phyloP scores from a whole-genome alignment of 805 yeast species.

The Ascoidea rubescens region DNA sequence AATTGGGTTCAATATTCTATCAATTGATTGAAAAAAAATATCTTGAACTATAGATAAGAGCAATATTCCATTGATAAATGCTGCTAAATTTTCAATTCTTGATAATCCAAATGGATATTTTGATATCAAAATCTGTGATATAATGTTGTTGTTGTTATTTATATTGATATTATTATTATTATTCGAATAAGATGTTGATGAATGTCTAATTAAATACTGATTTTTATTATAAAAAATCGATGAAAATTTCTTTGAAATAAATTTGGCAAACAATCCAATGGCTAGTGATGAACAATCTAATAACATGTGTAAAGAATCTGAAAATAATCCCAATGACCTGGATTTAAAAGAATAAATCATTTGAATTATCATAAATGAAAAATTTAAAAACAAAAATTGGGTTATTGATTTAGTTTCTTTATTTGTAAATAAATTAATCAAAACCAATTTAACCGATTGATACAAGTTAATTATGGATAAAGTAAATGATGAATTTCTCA shows the following conservation, averaged over 20 bases:
- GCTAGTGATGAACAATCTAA: slow-evolving; percentile 85
- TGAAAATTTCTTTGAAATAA: slow-evolving; percentile 34
- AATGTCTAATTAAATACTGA: not conserved
- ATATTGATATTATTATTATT: not conserved
- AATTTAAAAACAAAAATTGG: slow-evolving; percentile 70
- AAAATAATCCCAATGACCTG: slow-evolving; percentile 77
- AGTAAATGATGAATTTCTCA: not conserved
- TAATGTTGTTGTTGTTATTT: not conserved
- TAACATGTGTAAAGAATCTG: slow-evolving; percentile 95
- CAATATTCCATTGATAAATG: slow-evolving; percentile 87
- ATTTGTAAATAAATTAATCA: slow-evolving; percentile 26
- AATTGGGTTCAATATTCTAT: slow-evolving; percentile 69
- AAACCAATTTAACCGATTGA: slow-evolving; percentile 1
- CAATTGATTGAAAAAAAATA: slow-evolving; percentile 74
- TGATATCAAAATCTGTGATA: slow-evolving; percentile 30
- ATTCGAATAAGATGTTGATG: slow-evolving; percentile 1
- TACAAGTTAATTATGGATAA: not conserved
- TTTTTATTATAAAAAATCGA: slow-evolving; percentile 14
- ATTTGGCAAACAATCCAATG: slow-evolving; percentile 80
- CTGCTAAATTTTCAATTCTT: slow-evolving; percentile 83
- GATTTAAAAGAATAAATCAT: slow-evolving; percentile 84
- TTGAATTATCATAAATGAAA: slow-evolving; percentile 91
- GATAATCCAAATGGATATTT: slow-evolving; percentile 77
- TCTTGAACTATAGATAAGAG: slow-evolving; percentile 82
- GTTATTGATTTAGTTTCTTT: slow-evolving; percentile 81